These are phyloP conservation scores for Plasmodium fragile DNA, from an alignment of 169 alveolate species.

Conservation along the genomic window DNA sequence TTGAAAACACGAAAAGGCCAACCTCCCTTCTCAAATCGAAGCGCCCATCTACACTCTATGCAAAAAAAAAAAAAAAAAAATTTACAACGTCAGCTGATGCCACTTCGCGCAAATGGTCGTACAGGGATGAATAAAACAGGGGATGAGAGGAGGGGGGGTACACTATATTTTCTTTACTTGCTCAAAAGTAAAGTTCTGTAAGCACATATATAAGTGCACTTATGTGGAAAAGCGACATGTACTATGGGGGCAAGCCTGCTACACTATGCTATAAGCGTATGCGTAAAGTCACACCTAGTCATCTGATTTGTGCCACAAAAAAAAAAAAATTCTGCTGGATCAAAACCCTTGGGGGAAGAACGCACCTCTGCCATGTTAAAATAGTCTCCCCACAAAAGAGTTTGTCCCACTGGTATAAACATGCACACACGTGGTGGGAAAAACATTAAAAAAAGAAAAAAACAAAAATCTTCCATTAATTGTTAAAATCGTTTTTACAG, in stretches of 20 bases:
- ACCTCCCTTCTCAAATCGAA: background rate
- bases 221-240: background rate
- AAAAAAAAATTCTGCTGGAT: no score
- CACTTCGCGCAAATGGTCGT: background rate
- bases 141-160: background rate
- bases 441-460: background rate
- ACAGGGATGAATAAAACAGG: background rate
- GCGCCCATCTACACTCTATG: background rate
- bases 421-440: no score
- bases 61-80: no score
- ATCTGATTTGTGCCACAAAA: background rate
- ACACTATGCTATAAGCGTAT: background rate
- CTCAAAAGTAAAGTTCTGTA: background rate
- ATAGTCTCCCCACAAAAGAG: background rate
- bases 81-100: background rate
- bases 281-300: background rate
- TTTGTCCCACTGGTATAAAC: background rate
- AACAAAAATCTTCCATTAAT: background rate
- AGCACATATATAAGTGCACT: background rate
- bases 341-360: background rate
- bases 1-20: background rate
- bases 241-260: background rate
- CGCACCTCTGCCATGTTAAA: background rate
- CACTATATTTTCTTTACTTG: background rate
- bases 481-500: background rate